Evolutionary conservation across 768 basidiomycete species (phyloP), one percentile per base, ranked within the genome.

Genomic region (Auricularia sp.): DNA sequence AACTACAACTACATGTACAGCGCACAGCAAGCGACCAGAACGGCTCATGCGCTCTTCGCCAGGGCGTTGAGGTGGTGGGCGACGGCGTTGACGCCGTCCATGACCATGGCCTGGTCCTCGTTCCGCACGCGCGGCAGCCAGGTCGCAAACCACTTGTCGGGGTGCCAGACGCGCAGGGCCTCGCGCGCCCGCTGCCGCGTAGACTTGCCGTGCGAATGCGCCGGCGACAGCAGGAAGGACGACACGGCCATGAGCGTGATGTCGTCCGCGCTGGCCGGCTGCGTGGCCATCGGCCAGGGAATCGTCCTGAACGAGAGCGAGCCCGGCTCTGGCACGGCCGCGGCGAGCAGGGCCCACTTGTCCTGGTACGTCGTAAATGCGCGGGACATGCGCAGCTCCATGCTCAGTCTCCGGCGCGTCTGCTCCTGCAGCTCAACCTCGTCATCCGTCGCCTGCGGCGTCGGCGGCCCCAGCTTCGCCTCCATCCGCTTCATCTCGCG

Each of bases 101-200:
- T 64, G 23, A 61, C 64, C 10, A 11, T 14, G 3, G 39, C 64
- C 39, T 56, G 7, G 11, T 64, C 58, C 10, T 61, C 39, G 23
- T 61, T 59, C 29, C 16, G 56, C 23, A 59, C 56, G 29, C 12
- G 29, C 56, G 14, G 6, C 23, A 59, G 34, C 56, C 56, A 59
- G 11, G 29, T 59, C 56, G 34, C 18, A 18, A 59, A 59, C 47
- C 47, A 66, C 71, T 91, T 91, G 73, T 92, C 90, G 3, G 90
- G 91, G 71, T 93, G 90, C 89, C 89, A 91, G 53, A 87, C 79
- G 23, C 88, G 80, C 72, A 88, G 80, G 0, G 87, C 88, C 34
- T 73, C 77, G 58, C 84, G 81, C 65, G 90, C 81, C 65, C 87
- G 79, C 63, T 90, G 87, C 72, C 84, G 88, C 66, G 78, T 79